phyloP scores from a whole-genome alignment of 345 rosid genomes.

The Populus pruinosa region DNA sequence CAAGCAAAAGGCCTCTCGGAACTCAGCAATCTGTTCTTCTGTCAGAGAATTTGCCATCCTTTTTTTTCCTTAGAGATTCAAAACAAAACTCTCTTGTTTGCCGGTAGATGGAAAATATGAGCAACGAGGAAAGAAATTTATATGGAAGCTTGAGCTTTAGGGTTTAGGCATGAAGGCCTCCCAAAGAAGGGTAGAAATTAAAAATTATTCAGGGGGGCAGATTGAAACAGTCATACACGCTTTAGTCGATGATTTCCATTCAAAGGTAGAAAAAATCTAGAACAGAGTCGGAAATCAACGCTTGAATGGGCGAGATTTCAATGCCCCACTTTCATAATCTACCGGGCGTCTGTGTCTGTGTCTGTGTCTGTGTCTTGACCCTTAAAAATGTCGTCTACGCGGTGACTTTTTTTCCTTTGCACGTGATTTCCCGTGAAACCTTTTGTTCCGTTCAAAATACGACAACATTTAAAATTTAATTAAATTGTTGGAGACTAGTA shows the following conservation, averaged over 20 bases:
- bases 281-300: neutral
- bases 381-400: neutral
- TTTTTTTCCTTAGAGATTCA: too few relatives aligned
- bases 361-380: neutral
- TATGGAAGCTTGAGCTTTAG: neutral
- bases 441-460: neutral
- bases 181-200: neutral
- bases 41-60: slow-evolving; percentile 41
- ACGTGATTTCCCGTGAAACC: neutral
- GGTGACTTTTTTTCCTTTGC: neutral
- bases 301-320: neutral
- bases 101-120: neutral
- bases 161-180: neutral
- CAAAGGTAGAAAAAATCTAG: slow-evolving; percentile 9
- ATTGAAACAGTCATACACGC: slow-evolving; percentile 20
- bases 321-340: neutral
- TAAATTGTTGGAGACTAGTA: too few relatives aligned
- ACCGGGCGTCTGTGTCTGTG: neutral
- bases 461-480: too few relatives aligned
- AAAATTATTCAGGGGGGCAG: neutral
- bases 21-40: slow-evolving; percentile 48
- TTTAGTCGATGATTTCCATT: slow-evolving; percentile 2
- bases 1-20: slow-evolving; percentile 50
- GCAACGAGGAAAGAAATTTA: neutral
- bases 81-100: neutral